A percentile compares a stretch with the other conserved stretches of the same genome.
Evolutionary conservation across 2,329 filamentous ascomycete genomes (phyloP).

Genomic region (Pleurostoma richardsiae): DNA sequence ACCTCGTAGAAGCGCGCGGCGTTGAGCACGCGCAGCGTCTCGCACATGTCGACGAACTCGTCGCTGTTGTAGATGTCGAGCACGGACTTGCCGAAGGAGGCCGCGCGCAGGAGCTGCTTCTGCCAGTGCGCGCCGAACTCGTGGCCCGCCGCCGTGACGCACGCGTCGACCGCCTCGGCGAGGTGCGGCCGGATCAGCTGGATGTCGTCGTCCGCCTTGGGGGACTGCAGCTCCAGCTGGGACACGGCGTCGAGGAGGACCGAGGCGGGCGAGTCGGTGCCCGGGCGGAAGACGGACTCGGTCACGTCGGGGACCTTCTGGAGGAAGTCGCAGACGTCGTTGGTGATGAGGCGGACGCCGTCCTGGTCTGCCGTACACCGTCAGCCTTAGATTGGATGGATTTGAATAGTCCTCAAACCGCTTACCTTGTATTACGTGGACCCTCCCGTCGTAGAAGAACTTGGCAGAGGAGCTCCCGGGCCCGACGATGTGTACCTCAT

Average conservation of each 20-base stretch:
- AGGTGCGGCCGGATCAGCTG: slow-evolving; percentile 85
- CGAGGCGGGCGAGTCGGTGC: slow-evolving; percentile 82
- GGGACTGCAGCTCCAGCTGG: slow-evolving; percentile 86
- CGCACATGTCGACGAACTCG: slow-evolving; percentile 98
- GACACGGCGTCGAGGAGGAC: slow-evolving; percentile 91
- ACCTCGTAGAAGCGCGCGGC: slow-evolving; percentile 88
- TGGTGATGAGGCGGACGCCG: slow-evolving; percentile 85
- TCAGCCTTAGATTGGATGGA: background rate
- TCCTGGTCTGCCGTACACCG: slow-evolving; percentile 54
- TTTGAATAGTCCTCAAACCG: background rate
- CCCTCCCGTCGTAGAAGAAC: slow-evolving; percentile 86
- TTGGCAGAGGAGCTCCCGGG: slow-evolving; percentile 70
- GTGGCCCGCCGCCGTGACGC: slow-evolving; percentile 86
- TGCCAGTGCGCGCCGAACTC: slow-evolving; percentile 92
- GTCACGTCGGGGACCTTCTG: slow-evolving; percentile 86
- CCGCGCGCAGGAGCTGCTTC: slow-evolving; percentile 91
- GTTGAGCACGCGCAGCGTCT: slow-evolving; percentile 87
- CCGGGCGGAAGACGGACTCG: slow-evolving; percentile 83
- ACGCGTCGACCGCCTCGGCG: slow-evolving; percentile 89
- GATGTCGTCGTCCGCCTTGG: slow-evolving; percentile 96
- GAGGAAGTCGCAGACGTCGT: slow-evolving; percentile 95
- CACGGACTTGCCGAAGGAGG: slow-evolving; percentile 96
- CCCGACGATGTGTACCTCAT: slow-evolving; percentile 91
- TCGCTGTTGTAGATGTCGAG: slow-evolving; percentile 97
- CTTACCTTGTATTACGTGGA: slow-evolving; percentile 82